Percentiles rank a stretch among this genome's conserved stretches.
Conservation (phyloP, 2,329 filamentous ascomycete genomes). For the Phialophora tarda region DNA sequence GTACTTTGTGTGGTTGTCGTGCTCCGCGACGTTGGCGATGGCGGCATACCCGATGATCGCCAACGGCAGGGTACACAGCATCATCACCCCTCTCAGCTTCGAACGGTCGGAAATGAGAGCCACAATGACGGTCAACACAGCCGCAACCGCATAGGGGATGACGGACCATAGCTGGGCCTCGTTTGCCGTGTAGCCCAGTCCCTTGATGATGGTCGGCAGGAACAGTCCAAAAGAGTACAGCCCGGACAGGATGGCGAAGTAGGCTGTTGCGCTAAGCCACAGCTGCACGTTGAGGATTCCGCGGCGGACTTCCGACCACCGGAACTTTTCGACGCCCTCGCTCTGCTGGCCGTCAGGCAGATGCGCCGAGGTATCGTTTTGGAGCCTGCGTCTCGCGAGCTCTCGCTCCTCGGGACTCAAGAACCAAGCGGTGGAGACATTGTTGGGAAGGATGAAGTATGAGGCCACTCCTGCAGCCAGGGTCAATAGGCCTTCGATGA, state of each 20-base stretch:
- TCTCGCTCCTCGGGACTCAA: constrained; percentile 71
- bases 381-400: constrained; percentile 73
- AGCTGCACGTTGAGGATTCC: constrained; percentile 71
- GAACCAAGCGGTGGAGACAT: constrained; percentile 76
- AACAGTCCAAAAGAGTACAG: constrained; percentile 80
- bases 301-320: constrained; percentile 72
- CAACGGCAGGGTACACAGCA: constrained; percentile 67
- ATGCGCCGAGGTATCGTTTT: constrained; percentile 71
- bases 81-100: constrained; percentile 66
- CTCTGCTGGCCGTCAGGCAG: constrained; percentile 54
- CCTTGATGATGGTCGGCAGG: constrained; percentile 75
- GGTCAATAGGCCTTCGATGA: constrained; percentile 45
- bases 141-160: constrained; percentile 75
- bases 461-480: constrained; percentile 40
- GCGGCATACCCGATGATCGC: constrained; percentile 70
- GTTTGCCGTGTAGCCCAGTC: constrained; percentile 64
- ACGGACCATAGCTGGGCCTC: constrained; percentile 74
- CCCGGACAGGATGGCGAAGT: constrained; percentile 79
- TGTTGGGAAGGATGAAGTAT: constrained; percentile 73
- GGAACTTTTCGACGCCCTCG: constrained; percentile 69
- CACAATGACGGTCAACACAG: constrained; percentile 69
- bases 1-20: constrained; percentile 59
- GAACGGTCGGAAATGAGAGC: constrained; percentile 80
- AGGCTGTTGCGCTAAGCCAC: constrained; percentile 80
- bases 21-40: constrained; percentile 61